These are phyloP conservation scores for Aspergillus diversus DNA, from an alignment of 495 filamentous ascomycete species.

Conservation along the genomic window DNA sequence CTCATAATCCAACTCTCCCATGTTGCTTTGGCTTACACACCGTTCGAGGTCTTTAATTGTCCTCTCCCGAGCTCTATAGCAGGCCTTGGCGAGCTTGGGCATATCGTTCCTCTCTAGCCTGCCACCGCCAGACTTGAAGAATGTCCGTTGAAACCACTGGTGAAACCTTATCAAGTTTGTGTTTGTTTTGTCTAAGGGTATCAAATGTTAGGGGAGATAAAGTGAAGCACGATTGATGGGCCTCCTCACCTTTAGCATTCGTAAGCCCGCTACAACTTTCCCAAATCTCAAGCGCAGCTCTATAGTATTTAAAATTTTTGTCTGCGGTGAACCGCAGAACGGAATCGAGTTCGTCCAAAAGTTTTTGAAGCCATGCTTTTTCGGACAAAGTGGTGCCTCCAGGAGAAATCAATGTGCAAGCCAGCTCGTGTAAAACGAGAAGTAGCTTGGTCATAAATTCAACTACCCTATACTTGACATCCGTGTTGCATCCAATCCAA, in stretches of 20 bases:
- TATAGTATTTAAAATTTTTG: background rate
- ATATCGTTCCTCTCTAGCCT: background rate
- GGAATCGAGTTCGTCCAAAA: background rate
- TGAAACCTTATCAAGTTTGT: background rate
- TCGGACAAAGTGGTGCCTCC: background rate
- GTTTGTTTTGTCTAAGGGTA: background rate
- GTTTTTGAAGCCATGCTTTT: background rate
- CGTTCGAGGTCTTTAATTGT: background rate
- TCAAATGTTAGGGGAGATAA: background rate
- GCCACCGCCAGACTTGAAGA: background rate
- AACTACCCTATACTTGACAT: background rate
- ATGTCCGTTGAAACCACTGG: background rate
- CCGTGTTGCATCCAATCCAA: slow-evolving; percentile 1
- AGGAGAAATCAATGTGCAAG: background rate
- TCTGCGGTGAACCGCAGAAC: background rate
- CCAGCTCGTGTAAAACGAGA: background rate
- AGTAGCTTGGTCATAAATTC: background rate
- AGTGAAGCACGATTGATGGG: background rate
- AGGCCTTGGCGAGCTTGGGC: background rate
- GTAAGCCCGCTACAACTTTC: background rate
- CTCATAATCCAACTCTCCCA: background rate
- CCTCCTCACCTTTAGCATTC: background rate
- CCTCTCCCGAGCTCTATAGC: background rate
- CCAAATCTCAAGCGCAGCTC: background rate
- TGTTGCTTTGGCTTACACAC: background rate